phyloP scores from a whole-genome alignment of 257 asterid species.

The Przewalskia tangutica region DNA sequence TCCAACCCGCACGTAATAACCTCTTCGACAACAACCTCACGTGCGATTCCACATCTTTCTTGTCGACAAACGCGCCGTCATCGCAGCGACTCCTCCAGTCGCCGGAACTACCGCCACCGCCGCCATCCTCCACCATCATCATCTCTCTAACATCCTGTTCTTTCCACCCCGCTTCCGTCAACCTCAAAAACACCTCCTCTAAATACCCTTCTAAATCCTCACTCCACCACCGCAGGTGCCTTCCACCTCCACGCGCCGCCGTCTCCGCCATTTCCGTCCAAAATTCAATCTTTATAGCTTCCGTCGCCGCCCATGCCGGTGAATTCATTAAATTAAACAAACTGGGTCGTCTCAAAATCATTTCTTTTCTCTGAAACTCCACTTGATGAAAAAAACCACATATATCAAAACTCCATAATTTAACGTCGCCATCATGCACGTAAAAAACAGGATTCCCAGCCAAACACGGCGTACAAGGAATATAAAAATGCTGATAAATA shows the following conservation, averaged over 20 bases:
- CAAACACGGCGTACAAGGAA: slow-evolving; percentile 49
- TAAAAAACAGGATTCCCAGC: slow-evolving; percentile 86
- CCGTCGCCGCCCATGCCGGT: slow-evolving; percentile 97
- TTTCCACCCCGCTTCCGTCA: slow-evolving; percentile 79
- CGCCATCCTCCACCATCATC: slow-evolving; percentile 66
- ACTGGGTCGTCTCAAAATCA: slow-evolving; percentile 15
- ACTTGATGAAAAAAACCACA: slow-evolving; percentile 55
- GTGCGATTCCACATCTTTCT: slow-evolving; percentile 26
- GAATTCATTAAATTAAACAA: slow-evolving; percentile 17
- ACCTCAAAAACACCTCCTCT: slow-evolving; percentile 46
- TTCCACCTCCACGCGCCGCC: slow-evolving; percentile 17
- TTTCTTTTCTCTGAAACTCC: slow-evolving; percentile 29
- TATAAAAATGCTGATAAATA: slow-evolving; percentile 48
- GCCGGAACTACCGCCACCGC: background rate
- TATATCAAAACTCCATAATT: slow-evolving; percentile 63
- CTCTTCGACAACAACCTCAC: slow-evolving; percentile 34
- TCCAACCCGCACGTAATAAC: slow-evolving; percentile 76
- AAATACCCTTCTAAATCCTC: slow-evolving; percentile 49
- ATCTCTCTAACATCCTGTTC: slow-evolving; percentile 87
- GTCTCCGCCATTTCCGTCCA: slow-evolving; percentile 54
- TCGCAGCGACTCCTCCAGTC: background rate
- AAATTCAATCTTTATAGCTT: slow-evolving; percentile 54
- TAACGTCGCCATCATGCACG: slow-evolving; percentile 52
- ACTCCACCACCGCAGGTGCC: slow-evolving; percentile 45
- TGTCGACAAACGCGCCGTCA: background rate